Base-by-base conservation (phyloP, 1,284 basidiomycete species). In the Ceratobasidium theobromae region DNA sequence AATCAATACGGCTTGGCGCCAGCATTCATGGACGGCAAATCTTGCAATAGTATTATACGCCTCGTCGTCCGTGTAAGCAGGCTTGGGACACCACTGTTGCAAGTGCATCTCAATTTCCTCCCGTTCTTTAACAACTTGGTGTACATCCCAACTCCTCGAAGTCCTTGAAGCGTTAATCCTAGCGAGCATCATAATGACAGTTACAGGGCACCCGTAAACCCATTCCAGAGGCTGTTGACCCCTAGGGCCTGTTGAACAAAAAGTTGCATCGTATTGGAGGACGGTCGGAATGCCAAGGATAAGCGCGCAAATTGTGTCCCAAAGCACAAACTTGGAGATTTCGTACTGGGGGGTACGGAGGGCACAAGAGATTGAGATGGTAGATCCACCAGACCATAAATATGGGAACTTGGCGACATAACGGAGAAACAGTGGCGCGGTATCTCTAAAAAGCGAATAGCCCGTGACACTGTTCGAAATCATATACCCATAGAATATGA, bases 11-110 rank as follows among this genome's bases (percentile, higher is more conserved):
- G 58, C 18, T 6, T 52, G 48, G 28, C 60, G 16, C 60, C 60
- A 62, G 16, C 18, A 21, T 27, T 64, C 60, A 11, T 25, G 32
- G 25, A 64, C 21, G 12, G 48, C 60, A 9, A 64, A 16, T 18
- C 33, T 18, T 16, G 60, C 35, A 41, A 62, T 35, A 38, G 14
- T 14, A 25, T 28, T 64, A 33, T 49, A 64, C 9, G 60, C 51
- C 3, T 64, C 60, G 3, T 52, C 38, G 4, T 41, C 35, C 2
- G 38, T 1, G 3, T 18, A 28, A 14, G 12, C 1, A 3, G n/a
- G 9, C 4, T 23, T 4, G 16, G 60, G 25, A 14, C n/a, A 11
- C 46, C 48, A 64, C 2, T 25, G 25, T 12, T 3, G 23, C 11
- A 64, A 18, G 3, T 41, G 33, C 18, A 14, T 14, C 27, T 64